phyloP scores from a whole-genome alignment of 495 filamentous ascomycete genomes.

The Polyplosphaeria fusca region DNA sequence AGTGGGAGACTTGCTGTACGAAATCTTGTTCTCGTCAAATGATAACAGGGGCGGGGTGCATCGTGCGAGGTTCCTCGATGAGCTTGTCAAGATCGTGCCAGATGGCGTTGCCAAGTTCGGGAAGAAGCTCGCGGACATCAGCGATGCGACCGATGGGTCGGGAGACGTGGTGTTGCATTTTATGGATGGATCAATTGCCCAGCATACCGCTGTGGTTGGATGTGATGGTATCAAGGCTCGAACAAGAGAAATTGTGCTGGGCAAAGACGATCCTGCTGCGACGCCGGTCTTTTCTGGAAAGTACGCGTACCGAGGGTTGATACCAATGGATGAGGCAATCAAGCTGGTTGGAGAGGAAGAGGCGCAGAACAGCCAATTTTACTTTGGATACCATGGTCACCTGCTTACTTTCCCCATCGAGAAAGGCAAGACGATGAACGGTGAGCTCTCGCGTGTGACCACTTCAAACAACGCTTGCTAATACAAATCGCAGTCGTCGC shows the following conservation, averaged over 20 bases:
- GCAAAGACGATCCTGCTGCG: slow-evolving; percentile 40
- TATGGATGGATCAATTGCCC: slow-evolving; percentile 51
- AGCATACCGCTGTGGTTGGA: slow-evolving; percentile 49
- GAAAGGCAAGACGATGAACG: slow-evolving; percentile 60
- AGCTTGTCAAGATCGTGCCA: slow-evolving; percentile 56
- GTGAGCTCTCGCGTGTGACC: background rate
- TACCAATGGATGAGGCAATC: slow-evolving; percentile 60
- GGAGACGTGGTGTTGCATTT: slow-evolving; percentile 50
- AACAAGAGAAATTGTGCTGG: slow-evolving; percentile 48
- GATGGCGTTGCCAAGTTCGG: slow-evolving; percentile 42
- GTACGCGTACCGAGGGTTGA: slow-evolving; percentile 56
- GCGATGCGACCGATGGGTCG: slow-evolving; percentile 34
- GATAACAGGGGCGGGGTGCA: slow-evolving; percentile 45
- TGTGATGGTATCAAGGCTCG: slow-evolving; percentile 58
- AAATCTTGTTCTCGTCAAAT: slow-evolving; percentile 33
- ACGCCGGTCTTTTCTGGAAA: slow-evolving; percentile 49
- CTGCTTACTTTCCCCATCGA: slow-evolving; percentile 66
- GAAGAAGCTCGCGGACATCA: slow-evolving; percentile 41
- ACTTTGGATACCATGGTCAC: slow-evolving; percentile 58
- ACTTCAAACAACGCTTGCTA: background rate
- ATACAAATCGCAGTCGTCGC: slow-evolving; percentile 43
- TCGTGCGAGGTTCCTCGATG: slow-evolving; percentile 59
- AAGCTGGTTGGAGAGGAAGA: slow-evolving; percentile 51
- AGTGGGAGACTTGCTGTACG: slow-evolving; percentile 37
- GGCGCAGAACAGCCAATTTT: slow-evolving; percentile 52